A percentile compares a stretch with the other conserved stretches of the same genome.
phyloP scores from a whole-genome alignment of 1,139 yeast species.

The Pichia inconspicua region DNA sequence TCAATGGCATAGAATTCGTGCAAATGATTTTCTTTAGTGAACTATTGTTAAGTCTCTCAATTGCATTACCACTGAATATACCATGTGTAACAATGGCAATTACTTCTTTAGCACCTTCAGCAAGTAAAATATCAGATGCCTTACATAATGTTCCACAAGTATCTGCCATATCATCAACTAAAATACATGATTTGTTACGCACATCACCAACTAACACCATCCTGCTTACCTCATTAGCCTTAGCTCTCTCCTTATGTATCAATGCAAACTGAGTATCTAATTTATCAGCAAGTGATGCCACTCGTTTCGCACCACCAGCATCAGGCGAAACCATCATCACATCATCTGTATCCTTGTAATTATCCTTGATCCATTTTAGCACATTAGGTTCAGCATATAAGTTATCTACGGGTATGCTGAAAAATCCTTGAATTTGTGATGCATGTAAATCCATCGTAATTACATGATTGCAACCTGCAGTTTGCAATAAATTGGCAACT shows the following conservation, averaged over 20 bases:
- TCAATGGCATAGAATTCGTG: slow-evolving; percentile 69
- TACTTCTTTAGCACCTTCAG: slow-evolving; percentile 63
- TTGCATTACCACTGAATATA: slow-evolving; percentile 65
- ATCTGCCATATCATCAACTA: slow-evolving; percentile 80
- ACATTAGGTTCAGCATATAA: slow-evolving; percentile 75
- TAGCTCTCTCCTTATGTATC: slow-evolving; percentile 75
- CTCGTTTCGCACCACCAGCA: slow-evolving; percentile 84
- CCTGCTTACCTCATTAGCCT: slow-evolving; percentile 68
- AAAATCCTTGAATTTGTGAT: slow-evolving; percentile 78
- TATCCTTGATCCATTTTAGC: slow-evolving; percentile 56
- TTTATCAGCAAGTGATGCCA: slow-evolving; percentile 71
- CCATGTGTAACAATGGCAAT: slow-evolving; percentile 78
- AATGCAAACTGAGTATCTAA: slow-evolving; percentile 70
- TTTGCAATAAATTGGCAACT: slow-evolving; percentile 65
- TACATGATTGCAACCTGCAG: slow-evolving; percentile 77
- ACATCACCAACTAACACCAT: slow-evolving; percentile 81
- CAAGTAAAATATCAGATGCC: slow-evolving; percentile 57
- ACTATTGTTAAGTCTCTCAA: slow-evolving; percentile 49
- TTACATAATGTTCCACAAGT: slow-evolving; percentile 77
- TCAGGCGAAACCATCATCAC: slow-evolving; percentile 70
- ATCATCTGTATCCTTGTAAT: slow-evolving; percentile 35
- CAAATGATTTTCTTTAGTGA: slow-evolving; percentile 54
- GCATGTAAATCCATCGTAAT: slow-evolving; percentile 82
- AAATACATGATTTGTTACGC: slow-evolving; percentile 55
- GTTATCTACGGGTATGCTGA: slow-evolving; percentile 74